Evolutionary conservation across 148 eudicot species (phyloP).

Genomic region (Selenicereus undatus): DNA sequence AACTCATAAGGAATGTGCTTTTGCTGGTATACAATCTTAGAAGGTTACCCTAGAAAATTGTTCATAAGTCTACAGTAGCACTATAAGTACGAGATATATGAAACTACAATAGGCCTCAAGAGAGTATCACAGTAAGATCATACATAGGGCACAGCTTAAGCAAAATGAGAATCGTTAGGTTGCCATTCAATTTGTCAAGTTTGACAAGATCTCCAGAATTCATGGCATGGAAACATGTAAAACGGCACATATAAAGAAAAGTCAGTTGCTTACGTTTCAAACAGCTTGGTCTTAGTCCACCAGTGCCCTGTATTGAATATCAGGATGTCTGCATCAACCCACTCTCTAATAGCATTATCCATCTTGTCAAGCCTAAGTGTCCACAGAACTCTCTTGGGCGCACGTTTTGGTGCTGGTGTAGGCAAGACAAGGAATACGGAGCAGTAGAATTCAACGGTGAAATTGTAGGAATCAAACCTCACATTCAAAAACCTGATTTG

Average conservation of each 20-base stretch:
- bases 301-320: constrained; percentile 72
- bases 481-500: constrained; percentile 51
- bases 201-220: neutral
- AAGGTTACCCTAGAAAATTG: no score
- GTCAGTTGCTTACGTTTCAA: constrained; percentile 47
- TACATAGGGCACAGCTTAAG: neutral
- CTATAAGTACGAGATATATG: neutral
- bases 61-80: no score
- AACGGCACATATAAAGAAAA: neutral
- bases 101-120: neutral
- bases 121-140: neutral
- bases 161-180: neutral
- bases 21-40: no score
- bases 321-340: constrained; percentile 58
- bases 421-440: constrained; percentile 62
- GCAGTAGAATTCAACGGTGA: constrained; percentile 57
- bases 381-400: constrained; percentile 58
- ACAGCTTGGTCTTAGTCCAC: constrained; percentile 71
- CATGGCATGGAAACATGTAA: neutral
- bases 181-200: neutral
- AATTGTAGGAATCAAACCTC: constrained; percentile 50
- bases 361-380: constrained; percentile 50
- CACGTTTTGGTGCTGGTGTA: constrained; percentile 42
- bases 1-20: no score
- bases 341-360: constrained; percentile 54